Percentiles rank a stretch among this genome's conserved stretches.
These are phyloP conservation scores for Leishmania turanica DNA, from an alignment of 208 protist genomes.

Conservation along the genomic window DNA sequence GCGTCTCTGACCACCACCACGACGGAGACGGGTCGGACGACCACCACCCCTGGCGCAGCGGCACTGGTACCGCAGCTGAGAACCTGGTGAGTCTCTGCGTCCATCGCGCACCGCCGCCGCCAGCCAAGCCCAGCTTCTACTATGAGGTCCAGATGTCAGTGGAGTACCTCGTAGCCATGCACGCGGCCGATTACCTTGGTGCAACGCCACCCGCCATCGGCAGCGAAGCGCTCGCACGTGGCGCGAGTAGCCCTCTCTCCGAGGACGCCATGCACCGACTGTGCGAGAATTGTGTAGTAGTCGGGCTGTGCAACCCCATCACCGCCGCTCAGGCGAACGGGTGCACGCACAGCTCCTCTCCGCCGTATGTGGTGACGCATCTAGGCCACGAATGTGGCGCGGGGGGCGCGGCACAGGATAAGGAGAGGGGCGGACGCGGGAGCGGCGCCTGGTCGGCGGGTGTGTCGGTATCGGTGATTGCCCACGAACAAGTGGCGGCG, in stretches of 20 bases:
- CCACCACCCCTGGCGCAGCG: not conserved
- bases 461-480: slow-evolving; percentile 30
- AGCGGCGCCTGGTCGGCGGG: slow-evolving; percentile 10
- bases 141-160: slow-evolving; percentile 78
- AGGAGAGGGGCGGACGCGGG: not conserved
- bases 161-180: slow-evolving; percentile 48
- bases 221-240: not conserved
- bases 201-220: not conserved
- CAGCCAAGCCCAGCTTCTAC: slow-evolving; percentile 40
- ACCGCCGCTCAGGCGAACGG: slow-evolving; percentile 27
- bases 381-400: slow-evolving; percentile 19
- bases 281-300: slow-evolving; percentile 26
- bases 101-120: not conserved
- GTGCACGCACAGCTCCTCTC: slow-evolving; percentile 18
- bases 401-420: not conserved
- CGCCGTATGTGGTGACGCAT: slow-evolving; percentile 21
- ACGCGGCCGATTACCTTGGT: slow-evolving; percentile 16
- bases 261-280: slow-evolving; percentile 1
- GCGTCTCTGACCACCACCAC: not conserved
- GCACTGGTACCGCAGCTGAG: not conserved
- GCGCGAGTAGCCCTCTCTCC: not conserved
- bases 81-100: not conserved
- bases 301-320: slow-evolving; percentile 27
- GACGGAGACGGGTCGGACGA: not conserved
- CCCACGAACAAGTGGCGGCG: slow-evolving; percentile 1